These are phyloP conservation scores for Ogataea neopini DNA, from an alignment of 805 yeast genomes.

Conservation along the genomic window DNA sequence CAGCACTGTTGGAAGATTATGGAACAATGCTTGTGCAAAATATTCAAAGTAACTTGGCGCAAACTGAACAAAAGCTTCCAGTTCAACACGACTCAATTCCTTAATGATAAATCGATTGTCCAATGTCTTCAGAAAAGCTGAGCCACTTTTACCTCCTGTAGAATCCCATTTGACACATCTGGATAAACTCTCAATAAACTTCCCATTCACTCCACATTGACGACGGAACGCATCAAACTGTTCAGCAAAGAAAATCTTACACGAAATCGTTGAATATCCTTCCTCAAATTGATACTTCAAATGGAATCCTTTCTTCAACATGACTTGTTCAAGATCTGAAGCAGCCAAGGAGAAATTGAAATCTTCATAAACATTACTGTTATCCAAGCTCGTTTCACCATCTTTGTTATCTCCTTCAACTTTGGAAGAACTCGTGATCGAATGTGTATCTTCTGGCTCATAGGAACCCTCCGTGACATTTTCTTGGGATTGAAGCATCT, in stretches of 20 bases:
- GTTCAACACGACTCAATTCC: constrained; percentile 82
- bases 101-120: constrained; percentile 90
- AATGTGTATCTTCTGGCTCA: neutral
- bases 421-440: neutral
- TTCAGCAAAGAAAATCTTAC: constrained; percentile 93
- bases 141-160: constrained; percentile 95
- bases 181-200: constrained; percentile 84
- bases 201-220: constrained; percentile 74
- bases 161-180: constrained; percentile 96
- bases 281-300: constrained; percentile 90
- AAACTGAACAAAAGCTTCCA: constrained; percentile 91
- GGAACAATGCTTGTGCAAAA: constrained; percentile 92
- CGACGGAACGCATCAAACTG: constrained; percentile 93
- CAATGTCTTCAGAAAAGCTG: constrained; percentile 86
- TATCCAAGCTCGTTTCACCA: constrained; percentile 22
- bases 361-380: constrained; percentile 13
- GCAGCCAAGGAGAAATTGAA: constrained; percentile 8
- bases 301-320: constrained; percentile 87
- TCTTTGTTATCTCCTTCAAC: constrained; percentile 1
- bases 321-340: constrained; percentile 56
- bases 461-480: constrained; percentile 13
- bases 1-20: constrained; percentile 89
- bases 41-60: constrained; percentile 97
- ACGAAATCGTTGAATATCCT: constrained; percentile 77
- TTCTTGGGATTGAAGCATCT: neutral